Conservation (phyloP, 768 basidiomycete genomes). For the Kwoniella bestiolae region DNA sequence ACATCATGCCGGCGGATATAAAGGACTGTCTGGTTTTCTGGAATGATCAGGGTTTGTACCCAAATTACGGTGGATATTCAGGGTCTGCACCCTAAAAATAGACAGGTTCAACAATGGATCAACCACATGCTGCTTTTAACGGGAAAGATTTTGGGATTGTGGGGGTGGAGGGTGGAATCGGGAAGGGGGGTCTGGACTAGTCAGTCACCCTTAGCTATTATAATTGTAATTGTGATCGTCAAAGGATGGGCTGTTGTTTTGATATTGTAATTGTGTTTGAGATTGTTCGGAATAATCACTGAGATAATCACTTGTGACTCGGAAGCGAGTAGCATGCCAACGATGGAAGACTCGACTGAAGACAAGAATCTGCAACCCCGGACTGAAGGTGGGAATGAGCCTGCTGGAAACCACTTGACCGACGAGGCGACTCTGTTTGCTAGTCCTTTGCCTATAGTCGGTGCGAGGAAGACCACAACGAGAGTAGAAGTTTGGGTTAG, state of each 20-base stretch:
- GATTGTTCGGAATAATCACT: background rate
- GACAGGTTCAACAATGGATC: background rate
- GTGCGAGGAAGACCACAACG: constrained; percentile 43
- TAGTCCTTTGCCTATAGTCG: constrained; percentile 44
- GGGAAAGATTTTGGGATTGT: background rate
- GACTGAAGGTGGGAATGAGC: background rate
- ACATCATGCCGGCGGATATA: constrained; percentile 10
- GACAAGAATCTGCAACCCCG: constrained; percentile 3
- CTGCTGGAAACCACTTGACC: constrained; percentile 1
- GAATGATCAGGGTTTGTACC: background rate
- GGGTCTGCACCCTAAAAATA: background rate
- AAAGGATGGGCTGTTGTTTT: background rate
- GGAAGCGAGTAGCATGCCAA: background rate
- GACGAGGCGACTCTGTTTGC: constrained; percentile 49
- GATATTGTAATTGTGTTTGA: background rate
- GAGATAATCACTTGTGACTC: background rate
- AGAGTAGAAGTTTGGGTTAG: constrained; percentile 51
- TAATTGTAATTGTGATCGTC: too few species aligned
- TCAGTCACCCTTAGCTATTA: background rate
- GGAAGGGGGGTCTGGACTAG: background rate
- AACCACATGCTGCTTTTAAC: background rate
- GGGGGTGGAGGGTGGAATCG: too few species aligned
- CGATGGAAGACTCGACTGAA: constrained; percentile 4
- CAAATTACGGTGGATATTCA: background rate
- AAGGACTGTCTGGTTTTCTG: background rate